A percentile compares a stretch with the other conserved stretches of the same genome.
Evolutionary conservation across 805 yeast species (phyloP).

Genomic region (Suhomyces tanzawaensis): DNA sequence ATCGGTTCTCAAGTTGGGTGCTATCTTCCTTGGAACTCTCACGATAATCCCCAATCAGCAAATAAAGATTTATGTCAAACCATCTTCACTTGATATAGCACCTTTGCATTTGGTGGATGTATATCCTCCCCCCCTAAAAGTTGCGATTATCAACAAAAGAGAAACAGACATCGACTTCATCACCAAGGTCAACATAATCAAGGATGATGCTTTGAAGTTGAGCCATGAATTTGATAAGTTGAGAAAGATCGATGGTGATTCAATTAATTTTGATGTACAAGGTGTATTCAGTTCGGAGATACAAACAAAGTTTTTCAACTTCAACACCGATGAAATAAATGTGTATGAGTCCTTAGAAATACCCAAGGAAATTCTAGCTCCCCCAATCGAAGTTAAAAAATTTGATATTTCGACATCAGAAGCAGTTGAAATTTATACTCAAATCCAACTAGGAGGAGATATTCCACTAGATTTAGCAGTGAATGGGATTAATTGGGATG

Average conservation of each 20-base stretch:
- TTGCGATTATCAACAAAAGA: constrained; percentile 19
- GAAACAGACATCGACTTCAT: constrained; percentile 24
- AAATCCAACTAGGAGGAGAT: constrained; percentile 1
- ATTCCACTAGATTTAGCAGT: constrained; percentile 19
- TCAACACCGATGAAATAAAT: constrained; percentile 14
- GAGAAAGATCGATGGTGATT: constrained; percentile 11
- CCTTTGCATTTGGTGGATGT: constrained; percentile 24
- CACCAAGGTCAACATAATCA: constrained; percentile 18
- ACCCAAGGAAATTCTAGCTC: constrained; percentile 12
- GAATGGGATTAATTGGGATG: constrained; percentile 25
- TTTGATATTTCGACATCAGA: constrained; percentile 12
- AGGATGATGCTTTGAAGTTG: constrained; percentile 17
- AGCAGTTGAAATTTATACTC: constrained; percentile 10
- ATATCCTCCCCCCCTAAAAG: constrained; percentile 23
- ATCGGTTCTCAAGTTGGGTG: constrained; percentile 18
- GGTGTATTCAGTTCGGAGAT: constrained; percentile 19
- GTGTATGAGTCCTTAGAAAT: constrained; percentile 11
- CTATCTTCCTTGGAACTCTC: constrained; percentile 23
- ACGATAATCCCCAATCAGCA: constrained; percentile 17
- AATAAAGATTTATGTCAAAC: constrained; percentile 19
- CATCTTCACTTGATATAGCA: constrained; percentile 7
- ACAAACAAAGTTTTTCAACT: constrained; percentile 14
- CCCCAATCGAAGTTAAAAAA: constrained; percentile 14
- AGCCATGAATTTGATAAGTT: constrained; percentile 11
- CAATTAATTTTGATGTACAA: constrained; percentile 21